These are phyloP conservation scores for Tagetes patula DNA, from an alignment of 129 eudicot species.

Conservation along the genomic window DNA sequence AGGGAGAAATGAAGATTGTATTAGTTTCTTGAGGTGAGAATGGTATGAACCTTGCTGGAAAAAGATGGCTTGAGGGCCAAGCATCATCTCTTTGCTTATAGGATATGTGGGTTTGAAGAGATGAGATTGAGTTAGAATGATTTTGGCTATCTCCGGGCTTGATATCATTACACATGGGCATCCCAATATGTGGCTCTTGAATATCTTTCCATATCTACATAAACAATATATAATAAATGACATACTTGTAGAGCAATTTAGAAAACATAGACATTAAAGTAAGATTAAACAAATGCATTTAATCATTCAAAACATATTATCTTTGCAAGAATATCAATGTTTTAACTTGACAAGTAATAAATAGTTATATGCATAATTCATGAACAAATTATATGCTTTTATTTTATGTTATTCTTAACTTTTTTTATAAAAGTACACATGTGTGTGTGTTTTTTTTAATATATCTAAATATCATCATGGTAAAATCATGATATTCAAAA, in stretches of 20 bases:
- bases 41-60: conserved; percentile 92
- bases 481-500: no score
- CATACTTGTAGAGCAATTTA: no score
- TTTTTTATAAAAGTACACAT: no score
- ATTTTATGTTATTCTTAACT: no score
- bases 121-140: conserved; percentile 63
- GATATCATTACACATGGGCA: conserved; percentile 97
- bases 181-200: conserved; percentile 86
- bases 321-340: no score
- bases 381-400: neutral
- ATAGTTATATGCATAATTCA: neutral
- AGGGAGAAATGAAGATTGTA: conserved; percentile 62
- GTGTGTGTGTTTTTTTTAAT: no score
- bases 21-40: conserved; percentile 57
- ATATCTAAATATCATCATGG: no score
- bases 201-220: conserved; percentile 66
- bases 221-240: neutral
- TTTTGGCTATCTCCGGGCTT: conserved; percentile 75
- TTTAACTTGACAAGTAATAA: neutral
- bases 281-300: neutral
- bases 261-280: no score
- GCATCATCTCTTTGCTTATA: conserved; percentile 68
- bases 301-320: no score
- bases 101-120: conserved; percentile 93
- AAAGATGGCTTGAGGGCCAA: conserved; percentile 72